Base-by-base conservation (phyloP, 371 early-diverging fungal genomes). In the Mortierella sp. region DNA sequence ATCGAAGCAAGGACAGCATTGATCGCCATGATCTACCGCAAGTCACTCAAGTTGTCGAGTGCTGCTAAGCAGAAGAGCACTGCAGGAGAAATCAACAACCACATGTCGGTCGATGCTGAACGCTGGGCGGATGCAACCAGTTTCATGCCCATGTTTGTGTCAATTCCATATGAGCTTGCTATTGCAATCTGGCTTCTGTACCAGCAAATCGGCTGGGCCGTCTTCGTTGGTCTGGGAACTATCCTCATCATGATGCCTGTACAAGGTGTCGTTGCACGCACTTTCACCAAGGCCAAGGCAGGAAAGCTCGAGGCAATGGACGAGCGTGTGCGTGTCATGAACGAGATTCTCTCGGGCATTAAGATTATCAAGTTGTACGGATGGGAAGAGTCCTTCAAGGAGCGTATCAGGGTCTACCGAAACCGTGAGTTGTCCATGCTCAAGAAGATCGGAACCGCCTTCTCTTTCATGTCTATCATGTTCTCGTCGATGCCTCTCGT, bases 101-200 rank as follows among this genome's bases (percentile, higher is more conserved):
- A 94, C 57, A 91, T 93, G 91, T 83, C 88, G 28, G 89, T 93
- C 3, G 94, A 95, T 82, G 90, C 92, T 0, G 82, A 87, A 30
- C 65, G 82, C n/a, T 67, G 80, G 66, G 7, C 34, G 34, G 34
- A 34, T 41, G 49, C 9, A 71, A 78, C 27, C 52, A 72, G 3
- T 50, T 61, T 14, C 52, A 57, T 86, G 38, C 82, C 83, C 8
- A 70, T 70, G 71, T 71, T 80, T 81, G 45, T 62, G 24, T 56
- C 60, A 16, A 70, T 48, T 45, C 78, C 78, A 3, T 71, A 86
- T 13, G 86, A 89, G 50, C 52, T 88, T 21, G 48, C 58, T 13
- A 80, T 90, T 42, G 80, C 82, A 7, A 50, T 85, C 13, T 60
- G 79, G 45, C 42, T 84, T 57, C 63, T 90, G 19, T 89, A 87